These are phyloP conservation scores for Eucalyptus pumila DNA, from an alignment of 345 rosid genomes.

Conservation along the genomic window DNA sequence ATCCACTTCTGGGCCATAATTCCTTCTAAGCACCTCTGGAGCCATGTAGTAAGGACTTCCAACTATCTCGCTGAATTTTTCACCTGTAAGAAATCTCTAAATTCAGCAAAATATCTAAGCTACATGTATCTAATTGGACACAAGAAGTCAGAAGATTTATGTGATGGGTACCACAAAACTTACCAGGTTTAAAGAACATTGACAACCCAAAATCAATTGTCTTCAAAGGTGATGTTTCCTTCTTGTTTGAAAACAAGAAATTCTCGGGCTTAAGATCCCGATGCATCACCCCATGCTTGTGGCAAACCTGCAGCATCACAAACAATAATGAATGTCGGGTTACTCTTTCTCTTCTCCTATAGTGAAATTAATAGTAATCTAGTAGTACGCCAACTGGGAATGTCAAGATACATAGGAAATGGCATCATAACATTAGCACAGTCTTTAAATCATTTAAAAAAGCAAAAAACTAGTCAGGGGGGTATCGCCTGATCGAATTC, in stretches of 20 bases:
- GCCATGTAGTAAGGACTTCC: slow-evolving; percentile 99
- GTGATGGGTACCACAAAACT: background rate
- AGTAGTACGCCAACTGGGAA: background rate
- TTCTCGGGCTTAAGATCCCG: slow-evolving; percentile 94
- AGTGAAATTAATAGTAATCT: background rate
- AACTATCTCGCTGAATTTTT: slow-evolving; percentile 79
- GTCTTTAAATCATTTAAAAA: background rate
- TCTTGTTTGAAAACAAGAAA: slow-evolving; percentile 82
- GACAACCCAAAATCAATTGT: slow-evolving; percentile 96
- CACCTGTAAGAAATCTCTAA: slow-evolving; percentile 33
- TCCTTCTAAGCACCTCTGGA: slow-evolving; percentile 81
- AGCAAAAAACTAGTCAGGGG: background rate
- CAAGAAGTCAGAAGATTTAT: background rate
- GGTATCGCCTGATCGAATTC: background rate
- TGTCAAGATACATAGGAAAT: background rate
- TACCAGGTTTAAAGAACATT: slow-evolving; percentile 94
- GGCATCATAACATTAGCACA: background rate
- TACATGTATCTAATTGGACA: background rate
- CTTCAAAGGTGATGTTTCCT: slow-evolving; percentile 74
- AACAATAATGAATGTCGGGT: background rate
- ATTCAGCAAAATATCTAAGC: background rate
- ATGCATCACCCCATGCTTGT: slow-evolving; percentile 85
- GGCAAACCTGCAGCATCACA: slow-evolving; percentile 57
- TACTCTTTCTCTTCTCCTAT: background rate
- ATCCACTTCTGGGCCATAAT: slow-evolving; percentile 89